These are phyloP conservation scores for Piper longum DNA, from an alignment of 164 flowering plant species.

Conservation along the genomic window DNA sequence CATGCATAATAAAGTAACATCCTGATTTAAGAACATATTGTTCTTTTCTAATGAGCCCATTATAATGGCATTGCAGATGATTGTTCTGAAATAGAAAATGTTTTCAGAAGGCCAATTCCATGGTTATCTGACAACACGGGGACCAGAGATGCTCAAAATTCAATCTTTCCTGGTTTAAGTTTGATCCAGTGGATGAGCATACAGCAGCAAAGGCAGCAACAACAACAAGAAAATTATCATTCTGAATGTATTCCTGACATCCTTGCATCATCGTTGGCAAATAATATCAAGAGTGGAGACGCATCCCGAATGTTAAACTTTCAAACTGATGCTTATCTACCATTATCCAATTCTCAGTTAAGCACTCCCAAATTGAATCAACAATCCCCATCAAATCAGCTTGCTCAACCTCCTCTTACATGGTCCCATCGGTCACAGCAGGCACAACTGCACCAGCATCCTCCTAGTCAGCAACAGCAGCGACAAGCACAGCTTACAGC, in stretches of 20 bases:
- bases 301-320: constrained; percentile 70
- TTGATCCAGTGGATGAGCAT: constrained; percentile 95
- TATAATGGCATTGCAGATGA: constrained; percentile 45
- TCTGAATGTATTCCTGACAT: constrained; percentile 47
- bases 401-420: constrained; percentile 36
- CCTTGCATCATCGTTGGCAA: constrained; percentile 39
- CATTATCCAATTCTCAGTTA: constrained; percentile 38
- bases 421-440: constrained; percentile 21
- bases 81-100: constrained; percentile 63
- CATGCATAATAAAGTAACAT: neutral
- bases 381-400: constrained; percentile 32
- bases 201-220: constrained; percentile 38
- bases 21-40: neutral
- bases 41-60: constrained; percentile 12
- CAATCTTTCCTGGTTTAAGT: constrained; percentile 76
- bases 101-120: constrained; percentile 80
- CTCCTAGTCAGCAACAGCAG: constrained; percentile 35
- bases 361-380: constrained; percentile 33
- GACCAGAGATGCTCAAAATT: constrained; percentile 55
- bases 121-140: constrained; percentile 83
- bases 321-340: constrained; percentile 36
- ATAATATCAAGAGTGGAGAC: constrained; percentile 41
- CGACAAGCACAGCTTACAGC: constrained; percentile 9
- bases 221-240: constrained; percentile 15
- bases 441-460: constrained; percentile 14